Base-by-base conservation (phyloP, 371 early-diverging fungal species). In the Mortierella sp. region DNA sequence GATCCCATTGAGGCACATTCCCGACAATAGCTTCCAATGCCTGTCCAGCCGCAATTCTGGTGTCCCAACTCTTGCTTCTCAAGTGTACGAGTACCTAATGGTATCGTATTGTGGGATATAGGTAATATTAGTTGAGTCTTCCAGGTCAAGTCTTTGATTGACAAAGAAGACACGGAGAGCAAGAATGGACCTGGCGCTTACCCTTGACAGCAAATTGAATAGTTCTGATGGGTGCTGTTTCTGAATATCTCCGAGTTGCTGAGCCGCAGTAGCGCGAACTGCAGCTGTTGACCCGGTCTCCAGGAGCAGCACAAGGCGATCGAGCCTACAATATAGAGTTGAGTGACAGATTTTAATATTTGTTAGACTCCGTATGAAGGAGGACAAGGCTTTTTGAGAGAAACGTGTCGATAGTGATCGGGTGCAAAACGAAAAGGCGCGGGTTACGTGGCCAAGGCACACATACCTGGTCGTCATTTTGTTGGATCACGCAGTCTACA, bases 241-340 rank as follows among this genome's bases (percentile, higher is more conserved):
- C 87, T 97, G 98, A 73, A 98, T 95, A 71, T 96, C 95, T 31
- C 98, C 98, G 67, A 99, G 86, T 85, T 99, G 98, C 70, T 94
- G 93, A 14, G 99, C 98, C 14, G 99, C 99, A 11, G 98, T 96
- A 26, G 90, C 87, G 43, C 98, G 87, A 48, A 99, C 94, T 63
- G 94, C 88, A 2, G 95, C 89, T 1, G 97, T 97, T 9, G 96
- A 95, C 34, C 98, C 98, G 22, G 95, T 97, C 77, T 97, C 98
- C 71, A 99, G 88, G 55, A 99, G 91, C 44, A 94, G 91, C 64
- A 99, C 94, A 48, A 99, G 93, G 40, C 98, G 94, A 86, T 99
- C 98, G 69, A 99, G 92, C 85, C 99, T 95, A 61, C 80, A 10
- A 40, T n/a, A 22, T 43, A 26, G 31, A 34, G 45, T 24, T 26